These are phyloP conservation scores for Ceratocystis cacaofunesta DNA, from an alignment of 2,329 filamentous ascomycete genomes.

Conservation along the genomic window DNA sequence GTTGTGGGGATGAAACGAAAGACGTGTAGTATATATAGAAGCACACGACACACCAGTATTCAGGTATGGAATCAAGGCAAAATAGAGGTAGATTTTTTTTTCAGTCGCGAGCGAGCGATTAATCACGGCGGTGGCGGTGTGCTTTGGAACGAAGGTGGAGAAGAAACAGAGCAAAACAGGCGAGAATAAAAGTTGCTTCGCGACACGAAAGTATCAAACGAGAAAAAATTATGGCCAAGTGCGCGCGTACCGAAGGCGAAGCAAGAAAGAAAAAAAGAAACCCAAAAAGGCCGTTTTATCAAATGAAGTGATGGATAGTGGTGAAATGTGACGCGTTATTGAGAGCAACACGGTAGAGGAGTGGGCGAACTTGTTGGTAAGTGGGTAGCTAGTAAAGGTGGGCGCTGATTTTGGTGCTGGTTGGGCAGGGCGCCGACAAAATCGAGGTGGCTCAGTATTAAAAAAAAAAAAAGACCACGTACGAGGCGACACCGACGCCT, in stretches of 20 bases:
- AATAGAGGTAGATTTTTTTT: neutral
- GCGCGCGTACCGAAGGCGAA: neutral
- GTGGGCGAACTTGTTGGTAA: neutral
- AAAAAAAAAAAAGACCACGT: neutral
- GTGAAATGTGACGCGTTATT: slow-evolving; percentile 8
- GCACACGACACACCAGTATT: neutral
- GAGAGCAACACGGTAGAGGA: slow-evolving; percentile 1
- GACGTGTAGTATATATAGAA: neutral
- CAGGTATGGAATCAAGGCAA: neutral
- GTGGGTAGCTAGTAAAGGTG: neutral
- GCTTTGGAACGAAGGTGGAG: neutral
- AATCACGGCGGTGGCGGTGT: slow-evolving; percentile 11
- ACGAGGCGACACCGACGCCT: slow-evolving; percentile 2
- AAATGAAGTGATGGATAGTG: neutral
- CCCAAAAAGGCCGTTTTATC: neutral
- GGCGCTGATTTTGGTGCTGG: neutral
- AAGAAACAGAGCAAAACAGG: neutral
- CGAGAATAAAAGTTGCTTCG: neutral
- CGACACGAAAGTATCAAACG: neutral
- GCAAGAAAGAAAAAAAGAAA: neutral
- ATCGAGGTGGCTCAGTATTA: slow-evolving; percentile 1
- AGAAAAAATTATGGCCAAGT: neutral
- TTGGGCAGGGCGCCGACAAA: slow-evolving; percentile 4
- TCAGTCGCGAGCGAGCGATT: neutral
- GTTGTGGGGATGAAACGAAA: neutral